Evolutionary conservation across 805 yeast species (phyloP).

Genomic region (Saccharomyces mikatae): DNA sequence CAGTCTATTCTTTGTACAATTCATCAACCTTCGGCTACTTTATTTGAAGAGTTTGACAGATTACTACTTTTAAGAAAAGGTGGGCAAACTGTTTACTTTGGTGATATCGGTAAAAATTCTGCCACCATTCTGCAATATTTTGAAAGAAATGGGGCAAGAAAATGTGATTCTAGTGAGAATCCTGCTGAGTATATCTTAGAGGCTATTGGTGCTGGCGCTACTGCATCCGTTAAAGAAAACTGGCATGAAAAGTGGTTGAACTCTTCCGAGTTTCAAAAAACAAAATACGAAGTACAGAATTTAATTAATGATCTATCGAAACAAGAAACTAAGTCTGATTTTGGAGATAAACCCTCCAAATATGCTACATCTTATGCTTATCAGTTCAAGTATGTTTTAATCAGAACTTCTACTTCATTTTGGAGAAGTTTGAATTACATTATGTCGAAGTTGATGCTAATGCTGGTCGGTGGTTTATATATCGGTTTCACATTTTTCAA

Average conservation of each 20-base stretch:
- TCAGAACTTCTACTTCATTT: slow-evolving; percentile 35
- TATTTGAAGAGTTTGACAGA: slow-evolving; percentile 42
- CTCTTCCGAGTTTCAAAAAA: slow-evolving; percentile 31
- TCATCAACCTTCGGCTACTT: slow-evolving; percentile 47
- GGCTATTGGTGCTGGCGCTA: slow-evolving; percentile 40
- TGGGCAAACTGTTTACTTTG: slow-evolving; percentile 38
- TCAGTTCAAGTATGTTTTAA: slow-evolving; percentile 36
- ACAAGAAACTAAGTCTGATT: slow-evolving; percentile 1
- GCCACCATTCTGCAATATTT: slow-evolving; percentile 48
- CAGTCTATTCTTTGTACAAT: slow-evolving; percentile 49
- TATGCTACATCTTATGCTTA: slow-evolving; percentile 36
- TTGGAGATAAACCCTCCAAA: slow-evolving; percentile 9
- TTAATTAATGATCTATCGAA: slow-evolving; percentile 22
- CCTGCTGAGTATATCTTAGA: slow-evolving; percentile 41
- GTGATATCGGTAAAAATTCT: slow-evolving; percentile 34
- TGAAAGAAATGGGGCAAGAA: slow-evolving; percentile 58
- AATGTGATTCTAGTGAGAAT: slow-evolving; percentile 39
- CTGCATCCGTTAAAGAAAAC: slow-evolving; percentile 38
- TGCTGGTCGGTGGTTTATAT: slow-evolving; percentile 47
- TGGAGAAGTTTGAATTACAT: slow-evolving; percentile 60
- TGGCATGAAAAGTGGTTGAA: slow-evolving; percentile 56
- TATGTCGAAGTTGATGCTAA: slow-evolving; percentile 48
- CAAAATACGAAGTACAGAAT: slow-evolving; percentile 26
- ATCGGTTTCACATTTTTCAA: slow-evolving; percentile 68
- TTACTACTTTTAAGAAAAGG: slow-evolving; percentile 42